Percentiles rank a stretch among this genome's conserved stretches.
Conservation (phyloP, 2,329 filamentous ascomycete genomes). For the Aspergillus sp. region DNA sequence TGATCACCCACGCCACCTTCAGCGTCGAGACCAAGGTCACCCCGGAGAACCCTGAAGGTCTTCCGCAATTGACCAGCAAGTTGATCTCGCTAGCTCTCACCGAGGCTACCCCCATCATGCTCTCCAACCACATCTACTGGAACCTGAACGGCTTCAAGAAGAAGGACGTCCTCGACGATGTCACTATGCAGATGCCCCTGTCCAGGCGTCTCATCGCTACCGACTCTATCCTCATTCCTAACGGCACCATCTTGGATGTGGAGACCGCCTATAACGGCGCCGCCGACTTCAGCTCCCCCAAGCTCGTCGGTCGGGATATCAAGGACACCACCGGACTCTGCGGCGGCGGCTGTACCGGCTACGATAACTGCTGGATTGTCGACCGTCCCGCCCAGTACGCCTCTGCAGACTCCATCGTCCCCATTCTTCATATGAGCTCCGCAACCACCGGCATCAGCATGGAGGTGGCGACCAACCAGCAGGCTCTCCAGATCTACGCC, state of each 20-base stretch:
- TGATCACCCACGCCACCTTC: slow-evolving; percentile 48
- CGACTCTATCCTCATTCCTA: slow-evolving; percentile 69
- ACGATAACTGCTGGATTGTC: slow-evolving; percentile 62
- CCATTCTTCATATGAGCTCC: slow-evolving; percentile 61
- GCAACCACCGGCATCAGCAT: slow-evolving; percentile 78
- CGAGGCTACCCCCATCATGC: slow-evolving; percentile 50
- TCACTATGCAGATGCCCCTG: slow-evolving; percentile 45
- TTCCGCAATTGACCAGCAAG: slow-evolving; percentile 44
- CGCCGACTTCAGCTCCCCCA: slow-evolving; percentile 69
- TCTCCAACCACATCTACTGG: slow-evolving; percentile 53
- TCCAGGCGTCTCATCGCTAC: slow-evolving; percentile 45
- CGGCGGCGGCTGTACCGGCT: slow-evolving; percentile 77
- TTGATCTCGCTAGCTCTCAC: slow-evolving; percentile 47
- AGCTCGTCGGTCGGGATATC: slow-evolving; percentile 73
- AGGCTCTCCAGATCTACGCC: slow-evolving; percentile 83
- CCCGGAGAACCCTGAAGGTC: slow-evolving; percentile 38
- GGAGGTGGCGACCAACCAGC: slow-evolving; percentile 79
- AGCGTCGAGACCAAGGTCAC: slow-evolving; percentile 40
- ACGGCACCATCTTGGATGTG: slow-evolving; percentile 71
- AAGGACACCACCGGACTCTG: slow-evolving; percentile 68
- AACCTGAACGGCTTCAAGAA: slow-evolving; percentile 51
- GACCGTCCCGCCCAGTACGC: slow-evolving; percentile 41
- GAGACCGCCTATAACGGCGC: slow-evolving; percentile 63
- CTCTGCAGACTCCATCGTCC: slow-evolving; percentile 33
- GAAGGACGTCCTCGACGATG: slow-evolving; percentile 43